Conservation (phyloP, 2,329 filamentous ascomycete genomes). For the Colletotrichum camelliae region DNA sequence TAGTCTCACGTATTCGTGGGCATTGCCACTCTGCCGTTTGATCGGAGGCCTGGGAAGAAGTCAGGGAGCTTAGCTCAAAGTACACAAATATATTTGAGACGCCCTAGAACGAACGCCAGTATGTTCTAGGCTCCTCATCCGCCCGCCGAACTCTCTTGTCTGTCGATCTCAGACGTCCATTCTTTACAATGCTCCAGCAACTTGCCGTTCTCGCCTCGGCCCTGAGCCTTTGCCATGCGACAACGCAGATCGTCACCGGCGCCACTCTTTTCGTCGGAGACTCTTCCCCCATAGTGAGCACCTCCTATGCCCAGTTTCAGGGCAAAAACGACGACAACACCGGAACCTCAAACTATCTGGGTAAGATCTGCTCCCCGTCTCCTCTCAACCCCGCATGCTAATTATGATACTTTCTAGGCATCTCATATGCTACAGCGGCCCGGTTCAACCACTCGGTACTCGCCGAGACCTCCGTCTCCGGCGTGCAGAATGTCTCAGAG, state of each 20-base stretch:
- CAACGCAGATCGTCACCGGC: background rate
- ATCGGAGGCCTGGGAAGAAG: background rate
- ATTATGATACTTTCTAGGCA: background rate
- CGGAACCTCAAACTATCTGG: background rate
- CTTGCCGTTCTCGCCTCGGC: background rate
- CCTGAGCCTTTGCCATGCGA: background rate
- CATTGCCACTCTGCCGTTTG: background rate
- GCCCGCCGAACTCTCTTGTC: background rate
- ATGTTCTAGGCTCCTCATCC: background rate
- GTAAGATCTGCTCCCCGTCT: background rate
- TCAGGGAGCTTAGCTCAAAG: background rate
- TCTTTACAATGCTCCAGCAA: background rate
- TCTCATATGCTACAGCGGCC: background rate
- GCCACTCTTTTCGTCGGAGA: background rate
- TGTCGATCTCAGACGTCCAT: background rate
- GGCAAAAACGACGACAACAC: background rate
- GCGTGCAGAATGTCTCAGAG: background rate
- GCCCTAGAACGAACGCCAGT: background rate
- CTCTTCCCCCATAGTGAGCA: background rate
- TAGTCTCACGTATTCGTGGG: background rate
- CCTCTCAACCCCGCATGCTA: background rate
- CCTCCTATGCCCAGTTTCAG: background rate
- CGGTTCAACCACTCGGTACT: background rate
- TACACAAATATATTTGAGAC: background rate
- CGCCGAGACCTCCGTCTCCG: background rate